Percentiles rank a stretch among this genome's conserved stretches.
Conservation (phyloP, 2,329 filamentous ascomycete genomes). For the Calonectria honghensis region DNA sequence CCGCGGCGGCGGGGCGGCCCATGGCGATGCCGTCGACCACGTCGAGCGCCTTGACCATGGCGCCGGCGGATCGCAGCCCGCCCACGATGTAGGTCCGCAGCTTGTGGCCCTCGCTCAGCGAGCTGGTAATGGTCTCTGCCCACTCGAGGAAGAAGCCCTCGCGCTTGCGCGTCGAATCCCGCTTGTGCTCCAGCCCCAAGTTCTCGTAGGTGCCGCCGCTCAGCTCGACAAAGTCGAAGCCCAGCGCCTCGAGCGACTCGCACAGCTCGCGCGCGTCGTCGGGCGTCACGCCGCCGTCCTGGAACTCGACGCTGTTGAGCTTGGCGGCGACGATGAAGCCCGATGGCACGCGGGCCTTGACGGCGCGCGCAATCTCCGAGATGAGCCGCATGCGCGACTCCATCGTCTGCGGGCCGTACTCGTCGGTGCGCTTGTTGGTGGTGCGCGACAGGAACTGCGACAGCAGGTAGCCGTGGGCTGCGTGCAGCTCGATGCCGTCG, state of each 20-base stretch:
- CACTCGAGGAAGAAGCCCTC: slow-evolving; percentile 78
- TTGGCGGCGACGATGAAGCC: slow-evolving; percentile 71
- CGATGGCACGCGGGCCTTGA: slow-evolving; percentile 56
- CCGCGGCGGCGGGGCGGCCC: slow-evolving; percentile 60
- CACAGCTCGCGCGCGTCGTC: slow-evolving; percentile 70
- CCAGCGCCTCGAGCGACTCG: slow-evolving; percentile 66
- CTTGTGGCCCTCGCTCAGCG: slow-evolving; percentile 58
- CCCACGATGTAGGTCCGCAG: slow-evolving; percentile 76
- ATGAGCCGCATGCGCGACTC: slow-evolving; percentile 67
- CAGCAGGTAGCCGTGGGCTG: slow-evolving; percentile 72
- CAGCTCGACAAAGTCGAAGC: slow-evolving; percentile 76
- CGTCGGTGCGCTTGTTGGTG: slow-evolving; percentile 71
- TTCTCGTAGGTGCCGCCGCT: slow-evolving; percentile 76
- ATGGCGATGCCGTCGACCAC: slow-evolving; percentile 77
- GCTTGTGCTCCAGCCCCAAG: slow-evolving; percentile 68
- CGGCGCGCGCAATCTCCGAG: slow-evolving; percentile 62
- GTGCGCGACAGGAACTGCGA: slow-evolving; percentile 70
- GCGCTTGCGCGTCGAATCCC: slow-evolving; percentile 72
- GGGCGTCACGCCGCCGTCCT: slow-evolving; percentile 70
- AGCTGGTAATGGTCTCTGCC: slow-evolving; percentile 69
- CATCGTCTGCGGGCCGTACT: slow-evolving; percentile 66
- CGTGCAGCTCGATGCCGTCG: slow-evolving; percentile 71
- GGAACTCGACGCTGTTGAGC: slow-evolving; percentile 74
- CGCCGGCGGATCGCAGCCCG: slow-evolving; percentile 71
- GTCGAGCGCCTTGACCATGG: slow-evolving; percentile 75